Evolutionary conservation across 164 flowering plant genomes (phyloP).

Genomic region (Taxillus chinensis): DNA sequence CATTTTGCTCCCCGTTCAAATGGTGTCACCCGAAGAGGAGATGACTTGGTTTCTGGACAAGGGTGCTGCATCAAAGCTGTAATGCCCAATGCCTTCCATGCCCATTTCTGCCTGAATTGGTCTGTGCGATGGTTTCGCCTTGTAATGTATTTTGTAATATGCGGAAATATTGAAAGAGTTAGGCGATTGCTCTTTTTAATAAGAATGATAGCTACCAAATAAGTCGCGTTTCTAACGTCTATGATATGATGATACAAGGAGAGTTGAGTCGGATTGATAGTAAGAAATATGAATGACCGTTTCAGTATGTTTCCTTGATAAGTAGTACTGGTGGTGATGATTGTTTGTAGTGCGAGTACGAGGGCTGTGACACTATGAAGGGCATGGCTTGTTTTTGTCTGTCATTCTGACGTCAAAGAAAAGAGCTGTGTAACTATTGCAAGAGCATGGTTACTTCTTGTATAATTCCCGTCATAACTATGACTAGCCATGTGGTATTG

Average conservation of each 20-base stretch:
- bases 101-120: constrained; percentile 1
- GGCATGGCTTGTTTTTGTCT: too few relatives aligned
- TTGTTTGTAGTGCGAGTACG: too few relatives aligned
- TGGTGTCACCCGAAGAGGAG: constrained; percentile 55
- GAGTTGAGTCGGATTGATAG: too few relatives aligned
- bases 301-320: too few relatives aligned
- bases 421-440: too few relatives aligned
- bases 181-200: background rate
- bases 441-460: too few relatives aligned
- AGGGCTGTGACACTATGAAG: too few relatives aligned
- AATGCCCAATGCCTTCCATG: background rate
- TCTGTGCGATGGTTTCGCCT: background rate
- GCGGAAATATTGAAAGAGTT: background rate
- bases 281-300: too few relatives aligned
- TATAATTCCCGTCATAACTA: too few relatives aligned
- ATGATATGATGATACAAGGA: background rate
- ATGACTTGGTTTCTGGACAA: constrained; percentile 67
- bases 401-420: too few relatives aligned
- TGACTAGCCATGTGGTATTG: too few relatives aligned
- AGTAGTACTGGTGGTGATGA: too few relatives aligned
- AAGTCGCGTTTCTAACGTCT: background rate
- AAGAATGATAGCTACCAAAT: background rate
- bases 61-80: constrained; percentile 54
- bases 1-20: constrained; percentile 38
- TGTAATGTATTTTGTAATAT: background rate